Evolutionary conservation across 768 basidiomycete genomes (phyloP), one percentile per base, ranked within the genome.

Genomic region (Tephrocybe sp.): DNA sequence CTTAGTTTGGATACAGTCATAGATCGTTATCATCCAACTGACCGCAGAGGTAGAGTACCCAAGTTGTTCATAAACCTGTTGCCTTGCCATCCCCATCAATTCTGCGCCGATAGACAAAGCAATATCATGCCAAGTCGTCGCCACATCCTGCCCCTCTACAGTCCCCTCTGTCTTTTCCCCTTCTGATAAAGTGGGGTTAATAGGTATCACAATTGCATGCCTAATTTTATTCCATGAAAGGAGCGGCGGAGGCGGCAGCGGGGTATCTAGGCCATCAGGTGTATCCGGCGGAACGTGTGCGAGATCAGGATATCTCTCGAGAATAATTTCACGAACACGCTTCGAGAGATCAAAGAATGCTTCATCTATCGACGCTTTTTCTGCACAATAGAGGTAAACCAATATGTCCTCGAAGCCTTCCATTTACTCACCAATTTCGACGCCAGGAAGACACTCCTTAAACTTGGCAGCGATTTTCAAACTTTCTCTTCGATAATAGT

Each of bases 321-420:
- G 70, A 1, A 99, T 68, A 37, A 79, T 71, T 49, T 86, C 80
- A 30, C 90, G 84, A n/a, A 92, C 84, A 27, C 87, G 86, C 8
- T 76, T 76, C 3, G 93, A 90, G 48, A 98, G 80, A 65, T 98
- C 96, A 49, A 98, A 83, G 66, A 95, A 99, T 0, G 92, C 93
- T 62, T 99, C 97, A 60, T 98, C 97, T 28, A 98, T 97, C 0
- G 92, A 96, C 19, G 97, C 97, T 64, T 95, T 97, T 69, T 99
- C 96, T 94, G 9, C 5, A 7, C 11, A 6, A 21, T 21, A 18
- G 5, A 19, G 5, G 18, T 37, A n/a, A 37, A n/a, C 18, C 36
- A 37, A 18, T 40, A 9, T 27, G 32, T 25, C 9, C 15, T 38
- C 34, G 21, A 30, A 30, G 1, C 18, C 9, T 9, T 34, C 11